Evolutionary conservation across 2,329 filamentous ascomycete species (phyloP).

Genomic region (Penicillium frequentans): DNA sequence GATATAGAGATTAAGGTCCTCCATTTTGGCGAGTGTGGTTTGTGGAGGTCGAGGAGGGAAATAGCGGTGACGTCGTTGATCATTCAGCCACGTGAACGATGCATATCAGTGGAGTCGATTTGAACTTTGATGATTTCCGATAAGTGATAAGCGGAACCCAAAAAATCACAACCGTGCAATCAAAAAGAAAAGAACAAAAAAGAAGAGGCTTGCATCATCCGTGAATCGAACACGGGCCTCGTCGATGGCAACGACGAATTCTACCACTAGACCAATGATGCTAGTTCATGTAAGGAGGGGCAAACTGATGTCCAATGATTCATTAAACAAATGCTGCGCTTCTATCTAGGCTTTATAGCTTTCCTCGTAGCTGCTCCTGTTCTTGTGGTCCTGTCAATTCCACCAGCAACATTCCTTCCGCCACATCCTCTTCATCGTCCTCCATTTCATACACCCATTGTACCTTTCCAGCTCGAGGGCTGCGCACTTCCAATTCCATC

Average conservation of each 20-base stretch:
- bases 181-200: constrained; percentile 4
- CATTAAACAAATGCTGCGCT: not conserved
- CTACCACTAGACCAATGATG: constrained; percentile 49
- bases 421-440: constrained; percentile 53
- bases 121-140: not conserved
- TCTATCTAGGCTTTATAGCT: constrained; percentile 21
- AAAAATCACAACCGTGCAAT: not conserved
- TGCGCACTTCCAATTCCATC: constrained; percentile 66
- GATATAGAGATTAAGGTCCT: constrained; percentile 69
- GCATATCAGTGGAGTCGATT: constrained; percentile 5
- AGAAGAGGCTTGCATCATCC: constrained; percentile 33
- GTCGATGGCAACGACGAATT: constrained; percentile 49
- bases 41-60: constrained; percentile 1
- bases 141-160: not conserved
- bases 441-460: constrained; percentile 55
- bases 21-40: constrained; percentile 28
- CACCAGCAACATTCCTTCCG: constrained; percentile 55
- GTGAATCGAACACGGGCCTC: constrained; percentile 50
- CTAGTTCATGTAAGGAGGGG: constrained; percentile 18
- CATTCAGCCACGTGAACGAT: constrained; percentile 33
- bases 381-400: constrained; percentile 42
- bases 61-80: constrained; percentile 53
- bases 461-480: constrained; percentile 48
- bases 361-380: constrained; percentile 29
- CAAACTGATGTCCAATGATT: constrained; percentile 6